Conservation (phyloP, 768 basidiomycete genomes). For the Suillus discolor region DNA sequence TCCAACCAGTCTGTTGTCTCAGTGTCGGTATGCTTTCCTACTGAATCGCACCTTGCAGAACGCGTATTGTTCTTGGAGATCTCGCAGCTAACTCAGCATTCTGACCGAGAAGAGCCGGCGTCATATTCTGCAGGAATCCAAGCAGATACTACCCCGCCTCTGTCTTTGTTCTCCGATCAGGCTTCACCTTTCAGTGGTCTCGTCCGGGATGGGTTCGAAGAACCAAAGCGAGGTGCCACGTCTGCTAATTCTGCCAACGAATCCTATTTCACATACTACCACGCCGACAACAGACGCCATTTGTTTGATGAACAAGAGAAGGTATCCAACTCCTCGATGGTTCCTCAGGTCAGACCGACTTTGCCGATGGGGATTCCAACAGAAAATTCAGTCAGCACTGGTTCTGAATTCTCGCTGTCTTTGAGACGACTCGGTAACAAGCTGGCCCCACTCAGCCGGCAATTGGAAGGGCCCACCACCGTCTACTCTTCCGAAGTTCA, state of each 20-base stretch:
- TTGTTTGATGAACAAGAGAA: slow-evolving; percentile 14
- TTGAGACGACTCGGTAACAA: slow-evolving; percentile 35
- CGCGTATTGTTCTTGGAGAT: slow-evolving; percentile 28
- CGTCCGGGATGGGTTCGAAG: slow-evolving; percentile 6
- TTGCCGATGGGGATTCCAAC: slow-evolving; percentile 12
- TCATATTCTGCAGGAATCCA: slow-evolving; percentile 5
- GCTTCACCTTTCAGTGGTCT: slow-evolving; percentile 8
- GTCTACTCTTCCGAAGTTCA: slow-evolving; percentile 13
- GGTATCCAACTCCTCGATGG: neutral
- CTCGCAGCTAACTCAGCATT: slow-evolving; percentile 15
- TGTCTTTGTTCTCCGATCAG: slow-evolving; percentile 11
- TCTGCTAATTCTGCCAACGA: neutral
- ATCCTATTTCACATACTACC: neutral
- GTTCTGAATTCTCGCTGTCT: slow-evolving; percentile 31
- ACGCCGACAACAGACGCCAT: neutral
- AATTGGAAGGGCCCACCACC: slow-evolving; percentile 21
- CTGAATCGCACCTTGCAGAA: slow-evolving; percentile 20
- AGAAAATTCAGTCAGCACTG: slow-evolving; percentile 16
- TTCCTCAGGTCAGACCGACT: slow-evolving; percentile 12
- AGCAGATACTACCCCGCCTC: slow-evolving; percentile 12
- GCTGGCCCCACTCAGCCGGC: slow-evolving; percentile 25
- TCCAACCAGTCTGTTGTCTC: slow-evolving; percentile 30
- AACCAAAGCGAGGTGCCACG: neutral
- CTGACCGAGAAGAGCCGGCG: neutral
- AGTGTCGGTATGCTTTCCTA: neutral